Evolutionary conservation across 139 green algal species (phyloP), one percentile per base, ranked within the genome.

Genomic region (Microglena sp.): DNA sequence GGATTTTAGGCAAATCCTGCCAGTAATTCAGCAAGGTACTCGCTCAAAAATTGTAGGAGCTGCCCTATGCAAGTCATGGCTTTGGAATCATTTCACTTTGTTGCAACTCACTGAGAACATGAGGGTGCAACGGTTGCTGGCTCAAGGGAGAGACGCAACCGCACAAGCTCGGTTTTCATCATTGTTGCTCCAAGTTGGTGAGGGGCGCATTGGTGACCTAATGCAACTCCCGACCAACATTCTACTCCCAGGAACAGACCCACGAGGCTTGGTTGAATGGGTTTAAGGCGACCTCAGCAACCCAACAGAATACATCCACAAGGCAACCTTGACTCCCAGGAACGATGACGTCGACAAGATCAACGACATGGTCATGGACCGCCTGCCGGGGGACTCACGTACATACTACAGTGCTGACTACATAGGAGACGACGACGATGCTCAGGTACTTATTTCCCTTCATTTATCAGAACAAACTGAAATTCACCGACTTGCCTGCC

Each of bases 361-460:
- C 40, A 50, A 50, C 15, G 40, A 11, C 40, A 24, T 50, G 40
- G 40, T 50, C 11, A 50, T 15, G 11, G 15, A 15, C 40, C 40
- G 40, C 40, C 15, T 50, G 11, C 40, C 40, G 11, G 40, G 40
- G 11, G 40, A 50, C 11, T 11, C 40, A 11, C 40, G 15, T 15
- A 15, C 11, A 15, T 50, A 24, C 40, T 50, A 50, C 55, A 61
- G 55, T 29, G 30, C 57, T 50, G 57, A 64, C 31, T 50, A 5
- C 3, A 33, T 64, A 7, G 57, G 22, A 11, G 5, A 64, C 3
- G 43, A 58, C 24, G 60, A 44, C 43, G 31, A 58, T 24, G 27
- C 43, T 15, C n/a, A n/a, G n/a, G n/a, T n/a, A n/a, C n/a, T n/a
- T n/a, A n/a, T n/a, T n/a, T n/a, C n/a, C n/a, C n/a, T n/a, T n/a